Conservation (phyloP, 169 alveolate species). For the Eimeria tenella region DNA sequence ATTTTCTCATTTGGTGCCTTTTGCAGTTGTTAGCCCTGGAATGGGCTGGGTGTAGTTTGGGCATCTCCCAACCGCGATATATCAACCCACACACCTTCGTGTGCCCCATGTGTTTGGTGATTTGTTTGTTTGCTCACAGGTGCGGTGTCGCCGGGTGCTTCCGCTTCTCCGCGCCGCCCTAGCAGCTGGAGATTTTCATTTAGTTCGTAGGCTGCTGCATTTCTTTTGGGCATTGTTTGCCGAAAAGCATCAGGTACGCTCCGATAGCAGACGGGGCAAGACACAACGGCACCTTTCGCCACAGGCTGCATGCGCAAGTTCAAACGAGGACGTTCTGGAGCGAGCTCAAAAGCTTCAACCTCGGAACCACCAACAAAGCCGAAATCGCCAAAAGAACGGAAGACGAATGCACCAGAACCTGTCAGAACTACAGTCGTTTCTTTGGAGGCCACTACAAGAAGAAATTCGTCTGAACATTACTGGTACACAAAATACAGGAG, state of each 20-base stretch:
- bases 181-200: constrained; percentile 45
- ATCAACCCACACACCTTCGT: too few relatives aligned
- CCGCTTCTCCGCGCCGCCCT: constrained; percentile 72
- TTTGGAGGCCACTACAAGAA: constrained; percentile 37
- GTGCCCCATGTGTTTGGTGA: too few relatives aligned
- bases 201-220: constrained; percentile 52
- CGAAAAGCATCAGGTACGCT: neutral
- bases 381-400: neutral
- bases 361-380: neutral
- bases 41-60: neutral
- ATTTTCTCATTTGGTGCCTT: neutral
- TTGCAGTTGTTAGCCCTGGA: neutral
- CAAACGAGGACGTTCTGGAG: neutral
- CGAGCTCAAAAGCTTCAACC: neutral
- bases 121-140: neutral
- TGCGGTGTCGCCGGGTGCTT: constrained; percentile 56
- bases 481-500: neutral
- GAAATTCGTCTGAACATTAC: neutral
- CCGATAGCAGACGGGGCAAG: neutral
- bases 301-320: neutral
- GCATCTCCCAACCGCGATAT: too few relatives aligned
- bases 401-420: neutral
- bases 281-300: neutral
- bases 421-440: constrained; percentile 13
- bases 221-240: constrained; percentile 59